Evolutionary conservation across 1,284 basidiomycete species (phyloP), one percentile per base, ranked within the genome.

Genomic region (Clitocybe nebularis): DNA sequence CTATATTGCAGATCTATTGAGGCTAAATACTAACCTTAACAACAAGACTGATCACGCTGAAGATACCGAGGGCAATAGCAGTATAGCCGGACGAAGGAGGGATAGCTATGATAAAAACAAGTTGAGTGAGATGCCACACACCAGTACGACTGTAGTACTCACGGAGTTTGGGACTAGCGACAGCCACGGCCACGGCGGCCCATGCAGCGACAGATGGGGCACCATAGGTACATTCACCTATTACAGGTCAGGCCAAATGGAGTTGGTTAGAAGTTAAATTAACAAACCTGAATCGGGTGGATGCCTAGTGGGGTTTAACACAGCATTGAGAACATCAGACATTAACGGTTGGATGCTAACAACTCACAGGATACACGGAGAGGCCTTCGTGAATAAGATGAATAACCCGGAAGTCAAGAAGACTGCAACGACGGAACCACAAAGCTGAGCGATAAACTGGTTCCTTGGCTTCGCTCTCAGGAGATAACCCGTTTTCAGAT

Each of bases 401-500:
- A 79, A 81, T 49, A 81, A 57, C n/a, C 77, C 77, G 13, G 69
- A 66, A 44, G 67, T 72, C 54, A 81, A 62, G 66, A 81, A 80
- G 35, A 79, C 64, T 8, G 79, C 71, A 39, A 81, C 76, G 43
- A 78, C 61, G 19, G 78, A 65, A 34, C 79, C 79, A 43, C 63
- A 64, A 4, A 80, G 61, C 62, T 82, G 79, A 29, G 79, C 79
- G 52, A 77, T 67, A 60, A 85, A 85, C 64, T 85, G 80, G 56
- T 76, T 77, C 46, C 65, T 68, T 14, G 84, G 84, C 52, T 78
- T 81, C 20, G 82, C 79, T 34, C 81, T 69, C 9, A 85, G 70
- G 43, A 86, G 71, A 60, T 84, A 83, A 44, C 79, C 80, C 5
- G 84, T 83, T 67, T 85, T 84, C 52, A 86, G 62, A 54, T 87